Conservation (phyloP, 2,329 filamentous ascomycete genomes). For the Fusarium virguliforme region DNA sequence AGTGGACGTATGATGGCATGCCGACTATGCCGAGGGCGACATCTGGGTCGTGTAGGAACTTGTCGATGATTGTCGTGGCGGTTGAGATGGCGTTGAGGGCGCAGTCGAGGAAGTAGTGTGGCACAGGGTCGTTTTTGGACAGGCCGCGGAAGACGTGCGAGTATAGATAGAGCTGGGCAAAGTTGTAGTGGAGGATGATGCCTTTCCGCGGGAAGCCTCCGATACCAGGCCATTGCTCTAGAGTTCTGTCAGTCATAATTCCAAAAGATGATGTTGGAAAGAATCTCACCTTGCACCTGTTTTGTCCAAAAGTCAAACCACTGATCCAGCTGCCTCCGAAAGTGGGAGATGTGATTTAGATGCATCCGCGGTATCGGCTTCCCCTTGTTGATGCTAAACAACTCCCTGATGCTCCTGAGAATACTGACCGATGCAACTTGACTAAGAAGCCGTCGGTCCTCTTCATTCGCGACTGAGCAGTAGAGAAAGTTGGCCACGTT, state of each 20-base stretch:
- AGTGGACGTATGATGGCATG: slow-evolving; percentile 66
- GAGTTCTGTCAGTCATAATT: neutral
- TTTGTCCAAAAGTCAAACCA: slow-evolving; percentile 57
- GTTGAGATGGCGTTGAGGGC: slow-evolving; percentile 53
- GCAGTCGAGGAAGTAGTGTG: slow-evolving; percentile 51
- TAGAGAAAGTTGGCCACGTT: slow-evolving; percentile 69
- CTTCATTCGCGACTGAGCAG: slow-evolving; percentile 64
- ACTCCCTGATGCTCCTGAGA: slow-evolving; percentile 67
- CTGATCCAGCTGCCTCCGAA: slow-evolving; percentile 54
- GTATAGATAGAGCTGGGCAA: slow-evolving; percentile 59
- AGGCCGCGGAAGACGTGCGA: slow-evolving; percentile 59
- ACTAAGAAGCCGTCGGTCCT: slow-evolving; percentile 70
- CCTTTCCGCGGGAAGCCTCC: slow-evolving; percentile 58
- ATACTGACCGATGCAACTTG: slow-evolving; percentile 72
- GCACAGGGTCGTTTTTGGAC: slow-evolving; percentile 49
- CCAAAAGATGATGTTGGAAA: fast-evolving
- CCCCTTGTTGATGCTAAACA: slow-evolving; percentile 70
- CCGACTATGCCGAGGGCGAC: slow-evolving; percentile 58
- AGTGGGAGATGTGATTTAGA: slow-evolving; percentile 61
- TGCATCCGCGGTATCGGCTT: slow-evolving; percentile 67
- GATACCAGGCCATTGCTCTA: slow-evolving; percentile 56
- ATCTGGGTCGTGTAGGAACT: slow-evolving; percentile 59
- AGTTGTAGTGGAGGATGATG: slow-evolving; percentile 57
- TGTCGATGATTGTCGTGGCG: slow-evolving; percentile 60
- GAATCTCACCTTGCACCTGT: slow-evolving; percentile 45